Conservation (phyloP, 2,329 filamentous ascomycete species). For the Fusarium cyanostomum region DNA sequence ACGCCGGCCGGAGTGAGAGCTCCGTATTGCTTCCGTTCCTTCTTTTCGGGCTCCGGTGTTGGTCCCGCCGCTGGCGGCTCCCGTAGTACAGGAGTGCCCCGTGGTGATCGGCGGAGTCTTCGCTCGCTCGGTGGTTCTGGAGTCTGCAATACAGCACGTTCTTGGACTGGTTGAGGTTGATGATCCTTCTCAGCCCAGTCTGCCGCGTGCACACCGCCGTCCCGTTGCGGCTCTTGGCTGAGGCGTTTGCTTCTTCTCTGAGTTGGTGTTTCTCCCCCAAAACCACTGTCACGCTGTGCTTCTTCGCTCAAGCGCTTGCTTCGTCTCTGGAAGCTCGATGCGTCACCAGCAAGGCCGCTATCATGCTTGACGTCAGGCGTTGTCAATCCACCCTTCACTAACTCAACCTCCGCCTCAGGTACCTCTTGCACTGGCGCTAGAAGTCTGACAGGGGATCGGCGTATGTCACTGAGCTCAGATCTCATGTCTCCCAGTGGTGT, state of each 20-base stretch:
- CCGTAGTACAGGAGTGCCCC: constrained; percentile 52
- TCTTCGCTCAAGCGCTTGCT: constrained; percentile 49
- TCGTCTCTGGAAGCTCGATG: constrained; percentile 50
- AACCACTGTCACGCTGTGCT: constrained; percentile 62
- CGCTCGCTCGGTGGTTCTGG: constrained; percentile 43
- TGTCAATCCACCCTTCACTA: constrained; percentile 16
- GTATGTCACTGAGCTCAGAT: constrained; percentile 51
- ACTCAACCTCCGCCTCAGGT: constrained; percentile 55
- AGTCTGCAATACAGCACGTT: constrained; percentile 38
- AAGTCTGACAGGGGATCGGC: constrained; percentile 54
- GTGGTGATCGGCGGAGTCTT: constrained; percentile 46
- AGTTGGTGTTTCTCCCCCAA: constrained; percentile 55
- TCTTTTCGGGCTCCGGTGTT: constrained; percentile 59
- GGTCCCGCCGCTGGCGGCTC: constrained; percentile 50
- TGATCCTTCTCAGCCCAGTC: constrained; percentile 53
- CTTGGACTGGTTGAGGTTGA: constrained; percentile 36
- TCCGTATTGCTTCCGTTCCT: constrained; percentile 45
- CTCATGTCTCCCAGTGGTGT: constrained; percentile 33
- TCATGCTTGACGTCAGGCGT: constrained; percentile 49
- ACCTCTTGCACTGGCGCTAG: constrained; percentile 63
- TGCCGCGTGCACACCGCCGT: constrained; percentile 66
- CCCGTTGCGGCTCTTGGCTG: constrained; percentile 54
- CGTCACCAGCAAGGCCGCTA: constrained; percentile 50
- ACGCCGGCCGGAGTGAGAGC: constrained; percentile 34
- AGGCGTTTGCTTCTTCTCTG: constrained; percentile 49